Base-by-base conservation (phyloP, 495 filamentous ascomycete genomes). In the Hypomontagnella submonticulosa region DNA sequence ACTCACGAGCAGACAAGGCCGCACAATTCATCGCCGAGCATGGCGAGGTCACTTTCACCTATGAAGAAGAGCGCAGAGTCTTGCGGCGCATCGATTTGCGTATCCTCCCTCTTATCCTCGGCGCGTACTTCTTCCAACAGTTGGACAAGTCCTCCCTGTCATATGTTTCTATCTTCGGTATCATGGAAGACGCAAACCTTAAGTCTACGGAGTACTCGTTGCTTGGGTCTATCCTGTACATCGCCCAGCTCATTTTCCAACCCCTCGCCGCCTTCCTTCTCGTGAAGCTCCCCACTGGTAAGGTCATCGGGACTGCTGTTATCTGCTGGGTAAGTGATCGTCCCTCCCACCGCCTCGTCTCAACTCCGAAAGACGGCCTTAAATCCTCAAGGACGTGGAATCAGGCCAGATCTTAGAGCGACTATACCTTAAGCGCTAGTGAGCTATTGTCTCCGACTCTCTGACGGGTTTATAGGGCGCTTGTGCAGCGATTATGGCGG, bases 131-230 rank as follows among this genome's bases (percentile, higher is more conserved):
- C 70, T 79, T 85, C 51, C 82, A 85, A 64, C 76, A 76, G 52
- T 74, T 84, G n/a, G 82, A 85, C 75, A 85, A 85, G 67, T 78
- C 77, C 10, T 79, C 80, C 9, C 72, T 85, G 6, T 79, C 77
- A 32, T 80, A 80, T 42, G 81, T 81, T 13, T 83, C 83, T 41
- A 83, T 85, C 62, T 84, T 85, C 57, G 82, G 81, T n/a, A 73
- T 84, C 53, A 78, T 77, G 62, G 69, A 79, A 27, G 82, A 84
- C 60, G 77, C 83, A 2, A 57, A 81, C 33, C 73, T 85, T 11
- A 67, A 76, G 20, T 82, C 81, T 36, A 54, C 77, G 11, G 70
- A 84, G 53, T 85, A 80, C 69, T 80, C 77, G 0, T 81, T 77
- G 79, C 73, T 81, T 30, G 76, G 76, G n/a, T 78, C 77, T 3